A percentile compares a stretch with the other conserved stretches of the same genome.
These are phyloP conservation scores for Rhododendron molle DNA, from an alignment of 148 eudicot species.

Conservation along the genomic window DNA sequence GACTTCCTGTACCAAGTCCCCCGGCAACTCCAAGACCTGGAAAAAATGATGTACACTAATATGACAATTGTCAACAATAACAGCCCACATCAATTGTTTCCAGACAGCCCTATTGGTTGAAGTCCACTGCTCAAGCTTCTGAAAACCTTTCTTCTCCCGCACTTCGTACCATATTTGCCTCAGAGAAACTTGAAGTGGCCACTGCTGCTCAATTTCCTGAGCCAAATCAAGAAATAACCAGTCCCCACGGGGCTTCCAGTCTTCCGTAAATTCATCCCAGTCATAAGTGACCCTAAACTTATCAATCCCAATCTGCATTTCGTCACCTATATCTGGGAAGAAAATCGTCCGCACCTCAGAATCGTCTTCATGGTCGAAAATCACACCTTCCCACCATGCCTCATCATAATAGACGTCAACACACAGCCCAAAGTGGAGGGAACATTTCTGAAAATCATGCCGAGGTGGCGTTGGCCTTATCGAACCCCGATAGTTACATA, in stretches of 20 bases:
- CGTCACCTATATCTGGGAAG: slow-evolving; percentile 92
- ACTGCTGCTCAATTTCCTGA: slow-evolving; percentile 32
- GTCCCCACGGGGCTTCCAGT: slow-evolving; percentile 68
- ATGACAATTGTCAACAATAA: slow-evolving; percentile 37
- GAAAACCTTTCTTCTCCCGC: slow-evolving; percentile 39
- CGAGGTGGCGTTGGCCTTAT: slow-evolving; percentile 58
- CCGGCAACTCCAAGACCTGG: slow-evolving; percentile 16
- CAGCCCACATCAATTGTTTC: slow-evolving; percentile 41
- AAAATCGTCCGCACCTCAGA: slow-evolving; percentile 45
- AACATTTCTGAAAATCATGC: slow-evolving; percentile 4
- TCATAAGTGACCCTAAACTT: slow-evolving; percentile 51
- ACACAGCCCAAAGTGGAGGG: slow-evolving; percentile 57
- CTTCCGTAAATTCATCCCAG: slow-evolving; percentile 61
- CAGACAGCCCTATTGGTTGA: slow-evolving; percentile 33
- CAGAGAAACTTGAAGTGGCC: slow-evolving; percentile 52
- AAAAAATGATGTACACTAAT: slow-evolving; percentile 37
- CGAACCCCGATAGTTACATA: slow-evolving; percentile 27
- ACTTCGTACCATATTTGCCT: slow-evolving; percentile 91
- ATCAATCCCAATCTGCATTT: slow-evolving; percentile 18
- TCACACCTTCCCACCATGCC: slow-evolving; percentile 99
- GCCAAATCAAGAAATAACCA: slow-evolving; percentile 74
- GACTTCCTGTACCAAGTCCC: slow-evolving; percentile 22
- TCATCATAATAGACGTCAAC: slow-evolving; percentile 62
- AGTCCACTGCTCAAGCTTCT: slow-evolving; percentile 58
- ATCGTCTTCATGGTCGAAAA: slow-evolving; percentile 48